phyloP scores from a whole-genome alignment of 805 yeast species.

The Cyberlindnera bimundalis region DNA sequence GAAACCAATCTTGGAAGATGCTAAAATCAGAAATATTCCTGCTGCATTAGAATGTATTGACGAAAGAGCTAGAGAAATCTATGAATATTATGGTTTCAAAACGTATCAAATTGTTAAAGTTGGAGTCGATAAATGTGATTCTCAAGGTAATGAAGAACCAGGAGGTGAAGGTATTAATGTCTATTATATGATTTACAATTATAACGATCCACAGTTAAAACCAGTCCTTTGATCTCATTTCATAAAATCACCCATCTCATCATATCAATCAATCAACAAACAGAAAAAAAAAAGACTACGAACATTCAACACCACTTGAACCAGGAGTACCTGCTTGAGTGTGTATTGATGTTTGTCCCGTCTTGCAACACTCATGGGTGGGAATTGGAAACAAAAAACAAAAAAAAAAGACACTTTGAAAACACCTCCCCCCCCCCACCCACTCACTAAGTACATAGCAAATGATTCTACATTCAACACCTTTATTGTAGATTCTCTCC shows the following conservation, averaged over 20 bases:
- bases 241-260: no score
- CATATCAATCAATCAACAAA: no score
- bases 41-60: slow-evolving; percentile 21
- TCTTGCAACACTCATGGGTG: no score
- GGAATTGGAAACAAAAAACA: no score
- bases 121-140: slow-evolving; percentile 14
- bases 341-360: slow-evolving; percentile 8
- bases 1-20: slow-evolving; percentile 21
- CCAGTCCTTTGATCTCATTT: slow-evolving; percentile 8
- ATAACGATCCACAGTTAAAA: slow-evolving; percentile 2
- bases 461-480: no score
- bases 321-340: slow-evolving; percentile 12
- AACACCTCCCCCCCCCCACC: no score
- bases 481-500: no score
- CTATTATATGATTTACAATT: slow-evolving; percentile 20
- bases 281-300: neutral
- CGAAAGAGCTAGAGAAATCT: slow-evolving; percentile 19
- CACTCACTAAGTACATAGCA: no score
- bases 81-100: slow-evolving; percentile 21
- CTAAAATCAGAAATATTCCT: slow-evolving; percentile 14
- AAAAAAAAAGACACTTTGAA: no score
- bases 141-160: slow-evolving; percentile 13
- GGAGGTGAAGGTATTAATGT: slow-evolving; percentile 15
- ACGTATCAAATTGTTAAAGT: slow-evolving; percentile 11
- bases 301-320: slow-evolving; percentile 11